Base-by-base conservation (phyloP, 2,329 filamentous ascomycete genomes). In the Cladorrhinum sp. region DNA sequence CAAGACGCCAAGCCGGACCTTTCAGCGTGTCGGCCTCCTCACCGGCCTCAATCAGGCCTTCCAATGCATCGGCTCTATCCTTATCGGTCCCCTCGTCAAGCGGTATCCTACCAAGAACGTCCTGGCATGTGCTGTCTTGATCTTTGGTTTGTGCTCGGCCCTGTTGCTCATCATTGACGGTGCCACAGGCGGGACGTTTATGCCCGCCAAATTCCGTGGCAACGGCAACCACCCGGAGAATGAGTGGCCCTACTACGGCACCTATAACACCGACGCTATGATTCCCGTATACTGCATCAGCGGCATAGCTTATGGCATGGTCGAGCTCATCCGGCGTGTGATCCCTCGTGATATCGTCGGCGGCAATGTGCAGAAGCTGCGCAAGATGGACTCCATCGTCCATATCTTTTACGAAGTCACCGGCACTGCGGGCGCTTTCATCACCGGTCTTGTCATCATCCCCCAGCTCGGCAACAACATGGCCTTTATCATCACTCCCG, bases 331-430 rank as follows among this genome's bases (percentile, higher is more conserved):
- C 58, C 75, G 79, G 13, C 72, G 78, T 36, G 77, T 81, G 50
- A 81, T 82, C 41, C 79, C 80, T 2, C 70, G 79, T 38, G 79
- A 82, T 60, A 78, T 82, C 32, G 79, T 81, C 1, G 79, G 79
- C 22, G 79, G 79, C 36, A 76, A 81, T 60, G 73, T 81, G 1
- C 75, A 79, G 51, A 82, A 81, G 64, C 71, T 82, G 16, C 74
- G 78, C 52, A 75, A 74, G 29, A 77, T 81, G 75, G 79, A 78
- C 65, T 75, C 77, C 1, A 61, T 78, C 20, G 54, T 38, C 6
- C 77, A 79, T 64, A 78, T 80, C 57, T 78, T 78, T 62, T 81
- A 79, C 65, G 77, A 80, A 65, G 67, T 79, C n/a, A 73, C 78
- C 8, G 79, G 79, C 22, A 81, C 79, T 1, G 71, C 71, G 4